A percentile compares a stretch with the other conserved stretches of the same genome.
Evolutionary conservation across 768 basidiomycete genomes (phyloP).

Genomic region (Favolaschia claudopus): DNA sequence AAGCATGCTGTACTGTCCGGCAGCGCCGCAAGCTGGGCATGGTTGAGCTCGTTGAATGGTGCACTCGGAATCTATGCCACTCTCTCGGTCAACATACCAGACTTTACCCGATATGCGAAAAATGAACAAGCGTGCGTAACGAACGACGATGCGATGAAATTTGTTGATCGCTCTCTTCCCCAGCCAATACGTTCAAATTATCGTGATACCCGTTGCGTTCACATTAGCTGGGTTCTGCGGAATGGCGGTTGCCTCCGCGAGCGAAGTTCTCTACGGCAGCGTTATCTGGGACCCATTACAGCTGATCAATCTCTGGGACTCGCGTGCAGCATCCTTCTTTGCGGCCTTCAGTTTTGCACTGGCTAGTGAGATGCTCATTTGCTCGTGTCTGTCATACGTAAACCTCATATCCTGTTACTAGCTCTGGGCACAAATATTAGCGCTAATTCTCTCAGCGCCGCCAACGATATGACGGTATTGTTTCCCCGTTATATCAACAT

Average conservation of each 20-base stretch:
- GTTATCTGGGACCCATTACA: conserved; percentile 76
- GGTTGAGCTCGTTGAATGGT: conserved; percentile 79
- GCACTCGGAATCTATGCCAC: conserved; percentile 79
- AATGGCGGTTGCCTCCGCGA: conserved; percentile 82
- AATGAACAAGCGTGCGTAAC: conserved; percentile 62
- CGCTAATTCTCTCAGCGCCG: conserved; percentile 76
- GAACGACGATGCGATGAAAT: not conserved
- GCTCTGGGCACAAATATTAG: conserved; percentile 76
- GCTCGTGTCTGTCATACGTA: not conserved
- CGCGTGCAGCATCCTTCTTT: conserved; percentile 82
- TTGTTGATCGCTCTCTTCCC: not conserved
- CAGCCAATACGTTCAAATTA: conserved; percentile 77
- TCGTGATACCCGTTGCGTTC: conserved; percentile 81
- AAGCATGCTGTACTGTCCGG: conserved; percentile 61
- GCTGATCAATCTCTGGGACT: conserved; percentile 84
- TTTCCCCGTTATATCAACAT: conserved; percentile 84
- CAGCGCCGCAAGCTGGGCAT: conserved; percentile 72
- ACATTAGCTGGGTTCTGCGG: conserved; percentile 82
- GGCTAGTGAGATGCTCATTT: conserved; percentile 46
- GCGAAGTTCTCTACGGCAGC: conserved; percentile 72
- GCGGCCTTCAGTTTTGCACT: conserved; percentile 76
- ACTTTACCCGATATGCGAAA: conserved; percentile 88
- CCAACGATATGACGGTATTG: conserved; percentile 86
- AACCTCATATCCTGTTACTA: not conserved
- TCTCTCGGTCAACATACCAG: conserved; percentile 81